These are phyloP conservation scores for Macrolepiota albuminosa DNA, from an alignment of 768 basidiomycete species.

Conservation along the genomic window DNA sequence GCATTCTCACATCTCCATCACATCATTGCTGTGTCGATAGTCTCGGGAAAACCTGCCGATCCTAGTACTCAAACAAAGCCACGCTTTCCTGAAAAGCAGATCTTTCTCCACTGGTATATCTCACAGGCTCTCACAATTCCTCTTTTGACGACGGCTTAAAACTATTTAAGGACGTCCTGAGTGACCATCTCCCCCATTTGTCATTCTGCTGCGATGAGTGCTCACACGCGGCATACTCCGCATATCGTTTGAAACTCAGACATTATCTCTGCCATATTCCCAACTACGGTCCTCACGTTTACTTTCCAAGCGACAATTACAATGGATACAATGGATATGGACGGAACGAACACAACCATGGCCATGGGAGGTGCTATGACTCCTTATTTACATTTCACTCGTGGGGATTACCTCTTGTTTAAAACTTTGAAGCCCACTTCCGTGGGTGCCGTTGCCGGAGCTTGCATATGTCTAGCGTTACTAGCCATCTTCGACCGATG, in stretches of 20 bases:
- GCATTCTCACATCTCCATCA: neutral
- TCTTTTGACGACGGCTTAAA: too few species aligned
- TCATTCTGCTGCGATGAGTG: neutral
- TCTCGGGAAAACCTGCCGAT: neutral
- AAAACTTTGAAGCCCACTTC: conserved; percentile 63
- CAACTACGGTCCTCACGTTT: neutral
- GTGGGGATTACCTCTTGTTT: conserved; percentile 65
- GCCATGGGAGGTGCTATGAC: conserved; percentile 39
- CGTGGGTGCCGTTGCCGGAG: conserved; percentile 65
- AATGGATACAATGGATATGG: conserved; percentile 8
- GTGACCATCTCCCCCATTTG: neutral
- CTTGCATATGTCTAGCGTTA: conserved; percentile 65
- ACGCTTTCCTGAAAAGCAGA: neutral
- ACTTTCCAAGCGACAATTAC: neutral
- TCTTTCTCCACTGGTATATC: neutral
- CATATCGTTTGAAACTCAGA: neutral
- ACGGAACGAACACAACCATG: neutral
- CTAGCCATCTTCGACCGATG: conserved; percentile 70
- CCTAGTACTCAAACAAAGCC: neutral
- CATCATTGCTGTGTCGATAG: neutral
- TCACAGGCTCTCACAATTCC: neutral
- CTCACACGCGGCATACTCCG: neutral
- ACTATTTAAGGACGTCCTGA: neutral
- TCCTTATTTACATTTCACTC: conserved; percentile 66
- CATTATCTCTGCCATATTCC: neutral